These are phyloP conservation scores for Epichloe scottii DNA, from an alignment of 2,329 filamentous ascomycete genomes.

Conservation along the genomic window DNA sequence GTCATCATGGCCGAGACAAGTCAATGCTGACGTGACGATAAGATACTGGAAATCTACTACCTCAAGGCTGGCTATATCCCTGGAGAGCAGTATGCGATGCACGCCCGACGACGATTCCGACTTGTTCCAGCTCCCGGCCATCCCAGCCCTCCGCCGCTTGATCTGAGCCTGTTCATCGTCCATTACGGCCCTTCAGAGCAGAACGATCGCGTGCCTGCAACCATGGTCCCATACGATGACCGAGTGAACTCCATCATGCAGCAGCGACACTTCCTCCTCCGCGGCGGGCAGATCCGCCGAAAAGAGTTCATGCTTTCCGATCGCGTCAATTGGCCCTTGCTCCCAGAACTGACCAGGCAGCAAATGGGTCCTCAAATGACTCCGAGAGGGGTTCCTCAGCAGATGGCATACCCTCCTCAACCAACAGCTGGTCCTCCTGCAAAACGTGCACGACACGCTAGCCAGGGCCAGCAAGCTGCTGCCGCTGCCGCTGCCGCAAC, in stretches of 20 bases:
- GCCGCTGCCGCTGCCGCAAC: slow-evolving; percentile 11
- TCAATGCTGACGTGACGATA: neutral
- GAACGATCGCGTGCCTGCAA: slow-evolving; percentile 58
- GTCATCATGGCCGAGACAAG: neutral
- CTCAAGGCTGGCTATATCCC: slow-evolving; percentile 71
- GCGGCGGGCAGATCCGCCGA: slow-evolving; percentile 67
- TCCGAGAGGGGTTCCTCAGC: slow-evolving; percentile 39
- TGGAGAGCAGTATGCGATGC: slow-evolving; percentile 61
- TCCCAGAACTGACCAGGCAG: slow-evolving; percentile 44
- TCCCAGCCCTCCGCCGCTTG: slow-evolving; percentile 56
- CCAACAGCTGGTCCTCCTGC: slow-evolving; percentile 36
- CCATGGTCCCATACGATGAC: slow-evolving; percentile 50
- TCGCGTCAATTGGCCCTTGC: slow-evolving; percentile 77
- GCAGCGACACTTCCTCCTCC: slow-evolving; percentile 52
- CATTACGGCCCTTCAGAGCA: slow-evolving; percentile 75
- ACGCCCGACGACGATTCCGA: slow-evolving; percentile 76
- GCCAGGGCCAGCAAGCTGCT: slow-evolving; percentile 23
- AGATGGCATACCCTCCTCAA: slow-evolving; percentile 50
- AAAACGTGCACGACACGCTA: slow-evolving; percentile 39
- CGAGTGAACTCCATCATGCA: slow-evolving; percentile 48
- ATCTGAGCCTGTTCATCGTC: slow-evolving; percentile 78
- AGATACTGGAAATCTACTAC: slow-evolving; percentile 83
- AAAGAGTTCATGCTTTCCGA: slow-evolving; percentile 95
- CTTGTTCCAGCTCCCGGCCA: slow-evolving; percentile 61
- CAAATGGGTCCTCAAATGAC: slow-evolving; percentile 36